Evolutionary conservation across 352 stramenopile genomes (phyloP).

Genomic region (Chrysophaeum taylorii): DNA sequence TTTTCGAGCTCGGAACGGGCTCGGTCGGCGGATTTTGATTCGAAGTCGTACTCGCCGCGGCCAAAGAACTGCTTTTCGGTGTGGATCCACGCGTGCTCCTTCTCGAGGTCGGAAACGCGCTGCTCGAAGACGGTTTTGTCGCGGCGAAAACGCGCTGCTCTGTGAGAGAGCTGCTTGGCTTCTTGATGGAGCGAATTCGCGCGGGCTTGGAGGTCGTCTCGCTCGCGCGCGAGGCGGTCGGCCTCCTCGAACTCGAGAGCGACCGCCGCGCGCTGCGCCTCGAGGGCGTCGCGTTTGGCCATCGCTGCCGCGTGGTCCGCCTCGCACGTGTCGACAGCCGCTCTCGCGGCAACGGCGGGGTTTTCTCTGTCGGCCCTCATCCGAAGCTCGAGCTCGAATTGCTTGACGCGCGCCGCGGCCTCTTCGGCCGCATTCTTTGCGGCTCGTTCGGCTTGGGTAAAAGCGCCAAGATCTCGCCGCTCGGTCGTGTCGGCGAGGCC

Average conservation of each 20-base stretch:
- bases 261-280: conserved; percentile 50
- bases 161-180: conserved; percentile 83
- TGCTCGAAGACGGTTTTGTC: conserved; percentile 66
- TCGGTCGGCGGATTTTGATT: conserved; percentile 76
- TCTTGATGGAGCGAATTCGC: conserved; percentile 70
- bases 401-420: too few species aligned
- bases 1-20: conserved; percentile 70
- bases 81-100: conserved; percentile 91
- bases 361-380: too few species aligned
- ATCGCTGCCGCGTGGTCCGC: conserved; percentile 52
- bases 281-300: conserved; percentile 35
- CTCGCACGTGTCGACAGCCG: too few species aligned
- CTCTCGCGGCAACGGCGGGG: too few species aligned
- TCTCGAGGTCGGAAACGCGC: conserved; percentile 77
- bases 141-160: conserved; percentile 78
- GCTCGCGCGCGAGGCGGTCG: too few species aligned
- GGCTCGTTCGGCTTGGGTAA: too few species aligned
- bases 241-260: conserved; percentile 79
- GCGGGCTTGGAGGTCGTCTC: too few species aligned
- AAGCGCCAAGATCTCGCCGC: too few species aligned
- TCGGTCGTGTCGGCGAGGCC: too few species aligned
- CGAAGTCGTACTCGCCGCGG: conserved; percentile 91
- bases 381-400: too few species aligned
- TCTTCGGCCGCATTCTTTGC: too few species aligned
- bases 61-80: conserved; percentile 93